Evolutionary conservation across 371 early-diverging fungal species (phyloP).

Genomic region (Mortierella sp.): DNA sequence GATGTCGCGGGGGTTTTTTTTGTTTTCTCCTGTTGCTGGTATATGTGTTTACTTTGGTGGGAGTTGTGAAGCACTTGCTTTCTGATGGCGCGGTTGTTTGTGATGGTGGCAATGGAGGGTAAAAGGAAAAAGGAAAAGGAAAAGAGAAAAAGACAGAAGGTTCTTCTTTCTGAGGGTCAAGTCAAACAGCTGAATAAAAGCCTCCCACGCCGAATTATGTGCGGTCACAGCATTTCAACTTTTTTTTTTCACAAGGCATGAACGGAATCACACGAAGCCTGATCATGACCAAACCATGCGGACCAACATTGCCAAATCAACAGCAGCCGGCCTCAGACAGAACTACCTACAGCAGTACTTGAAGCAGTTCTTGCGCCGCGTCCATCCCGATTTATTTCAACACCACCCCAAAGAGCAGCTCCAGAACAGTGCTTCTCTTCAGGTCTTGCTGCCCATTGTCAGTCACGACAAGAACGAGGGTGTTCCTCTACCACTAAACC

Average conservation of each 20-base stretch:
- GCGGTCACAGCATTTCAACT: not conserved
- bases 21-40: not conserved
- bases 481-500: not conserved
- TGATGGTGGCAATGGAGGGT: constrained; percentile 21
- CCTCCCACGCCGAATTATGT: not conserved
- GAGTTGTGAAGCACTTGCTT: not conserved
- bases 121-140: not conserved
- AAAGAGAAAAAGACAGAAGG: not conserved
- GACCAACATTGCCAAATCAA: constrained; percentile 17
- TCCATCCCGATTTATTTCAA: constrained; percentile 57
- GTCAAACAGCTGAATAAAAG: no score
- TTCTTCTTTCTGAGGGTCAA: not conserved
- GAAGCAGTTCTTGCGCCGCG: constrained; percentile 42
- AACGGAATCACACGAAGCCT: not conserved
- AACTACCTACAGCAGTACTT: constrained; percentile 48
- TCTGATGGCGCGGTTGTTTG: constrained; percentile 6
- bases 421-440: constrained; percentile 47
- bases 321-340: constrained; percentile 32
- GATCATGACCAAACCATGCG: constrained; percentile 31
- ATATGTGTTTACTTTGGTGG: not conserved
- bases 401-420: constrained; percentile 53
- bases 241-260: not conserved
- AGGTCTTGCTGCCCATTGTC: constrained; percentile 46
- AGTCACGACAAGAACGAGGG: constrained; percentile 19
- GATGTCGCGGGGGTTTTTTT: not conserved